A percentile compares a stretch with the other conserved stretches of the same genome.
Evolutionary conservation across 306 rosid species (phyloP).

Genomic region (Trifolium dubium): DNA sequence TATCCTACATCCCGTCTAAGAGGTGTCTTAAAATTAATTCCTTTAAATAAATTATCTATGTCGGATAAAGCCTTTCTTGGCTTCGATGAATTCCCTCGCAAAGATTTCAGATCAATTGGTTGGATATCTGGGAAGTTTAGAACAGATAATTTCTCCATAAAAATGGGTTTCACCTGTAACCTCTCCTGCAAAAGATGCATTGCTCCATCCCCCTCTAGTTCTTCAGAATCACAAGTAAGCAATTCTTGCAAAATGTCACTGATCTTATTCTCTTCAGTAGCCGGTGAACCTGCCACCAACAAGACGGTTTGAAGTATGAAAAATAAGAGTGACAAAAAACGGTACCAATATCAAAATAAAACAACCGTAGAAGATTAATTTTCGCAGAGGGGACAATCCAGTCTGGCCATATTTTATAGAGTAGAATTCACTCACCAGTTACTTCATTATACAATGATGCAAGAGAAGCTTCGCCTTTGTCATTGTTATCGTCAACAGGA

Average conservation of each 20-base stretch:
- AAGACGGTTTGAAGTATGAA: constrained; percentile 14
- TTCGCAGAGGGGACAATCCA: constrained; percentile 6
- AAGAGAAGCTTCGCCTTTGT: constrained; percentile 39
- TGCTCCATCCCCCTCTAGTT: constrained; percentile 64
- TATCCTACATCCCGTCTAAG: constrained; percentile 43
- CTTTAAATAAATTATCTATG: constrained; percentile 55
- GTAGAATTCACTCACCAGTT: constrained; percentile 50
- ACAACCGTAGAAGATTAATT: not conserved
- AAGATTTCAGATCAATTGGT: constrained; percentile 52
- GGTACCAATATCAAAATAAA: not conserved
- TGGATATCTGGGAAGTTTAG: constrained; percentile 61
- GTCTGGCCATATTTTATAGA: constrained; percentile 2
- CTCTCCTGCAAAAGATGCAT: constrained; percentile 64
- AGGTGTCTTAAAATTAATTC: constrained; percentile 47
- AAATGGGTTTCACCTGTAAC: constrained; percentile 72
- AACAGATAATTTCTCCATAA: constrained; percentile 56
- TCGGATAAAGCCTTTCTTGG: constrained; percentile 53
- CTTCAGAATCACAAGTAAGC: constrained; percentile 59
- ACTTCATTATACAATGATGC: constrained; percentile 45
- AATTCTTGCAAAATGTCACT: constrained; percentile 60
- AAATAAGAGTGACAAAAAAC: not conserved
- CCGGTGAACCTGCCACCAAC: constrained; percentile 51
- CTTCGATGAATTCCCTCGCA: constrained; percentile 49
- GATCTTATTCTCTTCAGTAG: constrained; percentile 44
- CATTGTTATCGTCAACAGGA: constrained; percentile 44